These are phyloP conservation scores for Cladophialophora yegresii DNA, from an alignment of 2,329 filamentous ascomycete genomes.

Conservation along the genomic window DNA sequence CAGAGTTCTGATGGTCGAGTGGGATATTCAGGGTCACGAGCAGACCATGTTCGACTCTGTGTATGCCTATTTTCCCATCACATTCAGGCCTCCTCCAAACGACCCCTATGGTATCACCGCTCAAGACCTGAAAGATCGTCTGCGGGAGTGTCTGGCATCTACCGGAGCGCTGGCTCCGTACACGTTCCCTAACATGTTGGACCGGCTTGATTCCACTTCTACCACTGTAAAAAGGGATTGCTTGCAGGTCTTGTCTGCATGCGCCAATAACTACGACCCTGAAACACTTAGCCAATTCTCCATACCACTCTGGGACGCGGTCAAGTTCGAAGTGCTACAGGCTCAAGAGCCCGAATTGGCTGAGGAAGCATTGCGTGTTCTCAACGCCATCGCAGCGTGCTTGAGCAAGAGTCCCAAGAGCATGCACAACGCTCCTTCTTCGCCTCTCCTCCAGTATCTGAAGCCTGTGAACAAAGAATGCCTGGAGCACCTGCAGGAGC, in stretches of 20 bases:
- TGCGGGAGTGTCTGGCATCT: slow-evolving; percentile 65
- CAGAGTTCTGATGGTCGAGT: slow-evolving; percentile 67
- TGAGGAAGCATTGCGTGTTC: slow-evolving; percentile 58
- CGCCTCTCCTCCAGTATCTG: slow-evolving; percentile 56
- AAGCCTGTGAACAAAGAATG: slow-evolving; percentile 66
- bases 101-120: slow-evolving; percentile 70
- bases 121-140: slow-evolving; percentile 65
- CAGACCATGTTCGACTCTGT: slow-evolving; percentile 67
- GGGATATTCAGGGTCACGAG: slow-evolving; percentile 62
- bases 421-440: slow-evolving; percentile 39
- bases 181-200: slow-evolving; percentile 66
- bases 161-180: slow-evolving; percentile 65
- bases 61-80: slow-evolving; percentile 73
- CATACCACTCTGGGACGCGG: slow-evolving; percentile 66
- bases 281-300: slow-evolving; percentile 63
- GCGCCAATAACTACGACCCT: slow-evolving; percentile 60
- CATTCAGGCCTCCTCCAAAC: slow-evolving; percentile 68
- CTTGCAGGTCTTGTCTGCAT: slow-evolving; percentile 63
- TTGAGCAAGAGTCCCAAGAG: slow-evolving; percentile 51
- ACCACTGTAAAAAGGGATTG: slow-evolving; percentile 70
- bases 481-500: slow-evolving; percentile 67
- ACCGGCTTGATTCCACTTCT: slow-evolving; percentile 70
- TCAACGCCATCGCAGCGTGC: slow-evolving; percentile 58
- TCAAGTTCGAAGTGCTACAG: slow-evolving; percentile 70
- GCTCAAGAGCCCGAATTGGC: slow-evolving; percentile 67